Percentiles rank a stretch among this genome's conserved stretches.
Evolutionary conservation across 148 eudicot species (phyloP).

Genomic region (Vaccinium myrtillus): DNA sequence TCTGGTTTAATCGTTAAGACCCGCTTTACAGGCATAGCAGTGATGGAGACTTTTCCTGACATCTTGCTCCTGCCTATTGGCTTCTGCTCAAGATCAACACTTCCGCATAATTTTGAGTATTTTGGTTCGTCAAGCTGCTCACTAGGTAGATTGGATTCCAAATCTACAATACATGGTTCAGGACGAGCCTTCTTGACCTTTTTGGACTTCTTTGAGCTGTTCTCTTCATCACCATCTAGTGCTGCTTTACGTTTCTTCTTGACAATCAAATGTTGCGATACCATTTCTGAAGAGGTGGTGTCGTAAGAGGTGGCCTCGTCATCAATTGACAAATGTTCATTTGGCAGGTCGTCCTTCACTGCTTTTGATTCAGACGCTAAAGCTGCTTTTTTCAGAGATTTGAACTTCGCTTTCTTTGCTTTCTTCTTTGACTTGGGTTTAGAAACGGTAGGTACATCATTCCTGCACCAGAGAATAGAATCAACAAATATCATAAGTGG

Average conservation of each 20-base stretch:
- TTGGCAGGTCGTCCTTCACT: slow-evolving; percentile 41
- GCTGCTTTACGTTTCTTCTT: slow-evolving; percentile 67
- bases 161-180: slow-evolving; percentile 30
- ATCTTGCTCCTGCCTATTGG: slow-evolving; percentile 54
- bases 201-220: slow-evolving; percentile 48
- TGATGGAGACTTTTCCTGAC: slow-evolving; percentile 70
- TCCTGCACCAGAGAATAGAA: slow-evolving; percentile 35
- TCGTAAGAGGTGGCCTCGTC: slow-evolving; percentile 47
- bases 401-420: slow-evolving; percentile 82
- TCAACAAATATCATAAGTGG: not conserved
- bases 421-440: slow-evolving; percentile 85
- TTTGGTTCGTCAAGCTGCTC: slow-evolving; percentile 53
- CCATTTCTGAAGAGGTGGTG: slow-evolving; percentile 34
- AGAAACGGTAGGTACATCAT: slow-evolving; percentile 36
- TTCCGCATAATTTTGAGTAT: slow-evolving; percentile 45
- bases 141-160: slow-evolving; percentile 32
- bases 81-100: slow-evolving; percentile 60
- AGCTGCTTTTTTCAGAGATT: slow-evolving; percentile 76
- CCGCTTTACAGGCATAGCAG: slow-evolving; percentile 67
- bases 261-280: slow-evolving; percentile 29
- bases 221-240: slow-evolving; percentile 41
- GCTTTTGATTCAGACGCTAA: slow-evolving; percentile 47
- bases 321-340: slow-evolving; percentile 50
- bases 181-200: slow-evolving; percentile 55
- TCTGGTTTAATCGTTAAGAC: slow-evolving; percentile 70